Evolutionary conservation across 345 rosid genomes (phyloP).

Genomic region (Pseudoturritis turrita): DNA sequence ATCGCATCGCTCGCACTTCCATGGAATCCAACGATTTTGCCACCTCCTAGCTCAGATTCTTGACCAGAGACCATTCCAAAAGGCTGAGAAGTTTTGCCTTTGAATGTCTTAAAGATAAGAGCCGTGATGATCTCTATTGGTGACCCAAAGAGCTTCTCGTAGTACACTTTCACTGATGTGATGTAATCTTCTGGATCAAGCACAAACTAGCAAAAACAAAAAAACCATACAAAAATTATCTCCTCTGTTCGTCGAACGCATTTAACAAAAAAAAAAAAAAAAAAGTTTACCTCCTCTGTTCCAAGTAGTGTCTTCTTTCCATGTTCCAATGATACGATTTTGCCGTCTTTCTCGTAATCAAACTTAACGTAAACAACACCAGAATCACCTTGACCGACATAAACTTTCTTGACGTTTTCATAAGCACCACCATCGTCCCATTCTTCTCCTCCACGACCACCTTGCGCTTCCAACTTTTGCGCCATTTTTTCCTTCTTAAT

Average conservation of each 20-base stretch:
- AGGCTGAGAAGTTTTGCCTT: slow-evolving; percentile 23
- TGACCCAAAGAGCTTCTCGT: slow-evolving; percentile 18
- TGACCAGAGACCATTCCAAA: slow-evolving; percentile 17
- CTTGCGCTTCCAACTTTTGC: slow-evolving; percentile 17
- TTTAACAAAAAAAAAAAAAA: neutral
- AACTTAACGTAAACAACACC: slow-evolving; percentile 28
- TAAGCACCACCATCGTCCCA: slow-evolving; percentile 28
- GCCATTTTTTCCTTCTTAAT: slow-evolving; percentile 16
- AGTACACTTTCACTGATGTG: slow-evolving; percentile 19
- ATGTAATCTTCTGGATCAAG: slow-evolving; percentile 27
- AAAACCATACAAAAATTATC: too few relatives aligned
- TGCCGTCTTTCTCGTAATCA: slow-evolving; percentile 28
- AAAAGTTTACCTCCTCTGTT: slow-evolving; percentile 11
- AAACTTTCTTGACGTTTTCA: slow-evolving; percentile 25
- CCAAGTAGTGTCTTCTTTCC: slow-evolving; percentile 25
- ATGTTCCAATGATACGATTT: slow-evolving; percentile 24
- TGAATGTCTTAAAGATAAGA: slow-evolving; percentile 21
- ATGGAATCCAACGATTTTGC: slow-evolving; percentile 32
- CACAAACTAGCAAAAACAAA: slow-evolving; percentile 24
- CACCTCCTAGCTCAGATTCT: slow-evolving; percentile 21
- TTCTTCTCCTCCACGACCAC: slow-evolving; percentile 22
- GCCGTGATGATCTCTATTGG: slow-evolving; percentile 8
- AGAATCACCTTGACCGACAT: slow-evolving; percentile 29
- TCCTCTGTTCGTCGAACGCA: neutral
- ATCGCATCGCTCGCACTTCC: slow-evolving; percentile 21